These are phyloP conservation scores for maize (Zea mays) DNA, from an alignment of 176 grass and related monocot species.

Conservation along the genomic window Zm-B73-REFERENCE-NAM-5.0 NC_050099.1:248196501-248197000, in stretches of 20 bases:
- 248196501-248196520: no score
- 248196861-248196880: background rate
- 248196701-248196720: no score
- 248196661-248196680: background rate
- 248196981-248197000: background rate
- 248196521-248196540: no score
- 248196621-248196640: background rate
- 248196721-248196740: background rate
- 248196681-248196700: no score
- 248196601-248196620: background rate
- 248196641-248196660: background rate
- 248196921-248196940: background rate
- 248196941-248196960: background rate
- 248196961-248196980: slow-evolving; percentile 16
- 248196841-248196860: background rate
- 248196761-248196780: slow-evolving; percentile 20
- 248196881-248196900: slow-evolving; percentile 20
- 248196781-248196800: slow-evolving; percentile 9
- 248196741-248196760: slow-evolving; percentile 15
- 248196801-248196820: slow-evolving; percentile 32
- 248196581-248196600: background rate
- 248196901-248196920: slow-evolving; percentile 1
- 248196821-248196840: slow-evolving; percentile 12
- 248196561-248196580: background rate
- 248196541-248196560: no score